Percentiles rank a stretch among this genome's conserved stretches.
These are phyloP conservation scores for Dalbergia cochinchinensis DNA, from an alignment of 306 rosid genomes.

Conservation along the genomic window DNA sequence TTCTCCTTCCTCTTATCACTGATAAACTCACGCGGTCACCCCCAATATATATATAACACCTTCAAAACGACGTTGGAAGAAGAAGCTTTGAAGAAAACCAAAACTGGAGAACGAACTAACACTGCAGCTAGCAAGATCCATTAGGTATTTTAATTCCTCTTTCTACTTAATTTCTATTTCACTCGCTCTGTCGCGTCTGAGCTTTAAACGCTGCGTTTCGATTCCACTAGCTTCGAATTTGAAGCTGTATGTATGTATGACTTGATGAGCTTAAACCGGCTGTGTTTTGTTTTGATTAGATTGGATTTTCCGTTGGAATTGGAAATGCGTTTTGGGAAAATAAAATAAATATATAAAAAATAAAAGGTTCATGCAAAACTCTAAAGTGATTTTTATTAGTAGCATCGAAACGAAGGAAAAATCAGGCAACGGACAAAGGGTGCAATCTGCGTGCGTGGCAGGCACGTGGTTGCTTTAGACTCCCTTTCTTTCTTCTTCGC, in stretches of 20 bases:
- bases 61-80: slow-evolving; percentile 16
- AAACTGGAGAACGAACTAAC: too few relatives aligned
- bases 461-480: slow-evolving; percentile 38
- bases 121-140: too few relatives aligned
- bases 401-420: neutral
- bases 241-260: neutral
- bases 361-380: neutral
- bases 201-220: neutral
- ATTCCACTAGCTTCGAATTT: neutral
- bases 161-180: too few relatives aligned
- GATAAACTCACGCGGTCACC: too few relatives aligned
- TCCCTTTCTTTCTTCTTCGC: neutral
- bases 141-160: too few relatives aligned
- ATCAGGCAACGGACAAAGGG: neutral
- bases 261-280: neutral
- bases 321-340: neutral
- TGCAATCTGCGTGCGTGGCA: slow-evolving; percentile 7
- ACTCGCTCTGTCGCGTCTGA: neutral
- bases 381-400: too few relatives aligned
- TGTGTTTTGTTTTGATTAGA: neutral
- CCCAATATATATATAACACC: neutral
- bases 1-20: neutral
- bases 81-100: too few relatives aligned
- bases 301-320: neutral
- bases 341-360: neutral